Conservation (phyloP, 306 rosid species). For the Sechiopsis laciniata region DNA sequence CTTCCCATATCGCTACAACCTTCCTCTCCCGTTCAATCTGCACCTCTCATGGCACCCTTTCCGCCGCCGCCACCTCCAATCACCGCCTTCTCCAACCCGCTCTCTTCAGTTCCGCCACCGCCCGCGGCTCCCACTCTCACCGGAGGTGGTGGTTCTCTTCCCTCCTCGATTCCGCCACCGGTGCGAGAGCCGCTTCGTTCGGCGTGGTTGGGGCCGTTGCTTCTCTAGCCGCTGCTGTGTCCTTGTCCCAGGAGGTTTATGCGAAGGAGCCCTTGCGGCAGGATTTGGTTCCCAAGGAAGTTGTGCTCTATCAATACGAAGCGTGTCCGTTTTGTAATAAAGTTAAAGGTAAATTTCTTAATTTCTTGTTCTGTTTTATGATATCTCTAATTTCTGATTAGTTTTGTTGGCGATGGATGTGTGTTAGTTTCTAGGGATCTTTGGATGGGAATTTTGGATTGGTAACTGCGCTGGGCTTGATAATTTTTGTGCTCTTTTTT, state of each 20-base stretch:
- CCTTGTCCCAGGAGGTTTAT: constrained; percentile 45
- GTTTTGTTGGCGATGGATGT: background rate
- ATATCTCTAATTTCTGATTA: constrained; percentile 7
- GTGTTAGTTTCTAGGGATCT: background rate
- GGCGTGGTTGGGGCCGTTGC: constrained; percentile 52
- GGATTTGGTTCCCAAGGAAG: constrained; percentile 56
- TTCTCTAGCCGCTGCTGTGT: constrained; percentile 31
- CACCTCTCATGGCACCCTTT: constrained; percentile 35
- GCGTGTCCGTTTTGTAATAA: constrained; percentile 95
- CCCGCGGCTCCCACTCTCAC: constrained; percentile 22
- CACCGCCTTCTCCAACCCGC: constrained; percentile 49
- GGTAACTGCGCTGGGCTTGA: background rate
- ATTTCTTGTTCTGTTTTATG: background rate
- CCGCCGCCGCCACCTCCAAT: constrained; percentile 24
- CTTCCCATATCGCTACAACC: constrained; percentile 37
- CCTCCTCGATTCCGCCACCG: constrained; percentile 27
- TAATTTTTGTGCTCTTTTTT: background rate
- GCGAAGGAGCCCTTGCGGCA: constrained; percentile 72
- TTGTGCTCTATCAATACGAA: constrained; percentile 84
- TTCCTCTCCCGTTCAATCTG: constrained; percentile 46
- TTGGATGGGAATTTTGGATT: background rate
- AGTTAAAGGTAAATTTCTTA: constrained; percentile 54
- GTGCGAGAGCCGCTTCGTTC: constrained; percentile 30
- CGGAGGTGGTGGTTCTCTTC: constrained; percentile 40
- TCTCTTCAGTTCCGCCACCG: constrained; percentile 32